Base-by-base conservation (phyloP, 805 yeast genomes). In the Cyberlindnera lachancei region DNA sequence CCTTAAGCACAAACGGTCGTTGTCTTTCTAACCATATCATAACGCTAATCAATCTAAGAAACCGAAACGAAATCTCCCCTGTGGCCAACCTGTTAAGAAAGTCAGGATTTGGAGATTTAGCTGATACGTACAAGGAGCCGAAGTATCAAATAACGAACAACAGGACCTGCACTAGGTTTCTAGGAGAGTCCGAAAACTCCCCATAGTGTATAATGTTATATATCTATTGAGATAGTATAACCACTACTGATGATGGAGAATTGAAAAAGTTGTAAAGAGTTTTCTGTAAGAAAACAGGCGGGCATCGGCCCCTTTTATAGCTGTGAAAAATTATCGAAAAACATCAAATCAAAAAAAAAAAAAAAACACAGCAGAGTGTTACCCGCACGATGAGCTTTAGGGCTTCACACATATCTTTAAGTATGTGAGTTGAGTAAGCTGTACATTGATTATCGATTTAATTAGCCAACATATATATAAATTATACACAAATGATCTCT, bases 1-100 rank as follows among this genome's bases (percentile, higher is more conserved):
- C 51, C 44, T 46, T 48, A 48, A 44, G 41, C 32, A 34, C 22
- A 24, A 38, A 37, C 41, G 27, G 35, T 28, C 34, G 21, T 48
- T 39, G 15, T 44, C 55, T 28, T 16, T 24, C 30, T 17, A 20
- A 27, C 53, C 40, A 42, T 41, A 42, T 36, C 55, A 51, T 48
- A 51, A 39, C 13, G 55, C 55, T 36, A 36, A 35, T 47, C 42
- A 31, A 39, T 76, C 81, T 76, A 76, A 76, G 79, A 66, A 72
- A 71, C 81, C 78, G 75, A 75, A 75, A 76, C 83, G 83, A 72
- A 76, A 75, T 70, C 66, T 61, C 64, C 60, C 64, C 68, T 77
- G 83, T 76, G 76, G 35, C 83, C 68, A 59, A 66, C 67, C 75
- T 76, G 84, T 76, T 76, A 71, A 72, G 68, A 50, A 62, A 73